Base-by-base conservation (phyloP, 306 rosid species). In the Quercus rubra region DNA sequence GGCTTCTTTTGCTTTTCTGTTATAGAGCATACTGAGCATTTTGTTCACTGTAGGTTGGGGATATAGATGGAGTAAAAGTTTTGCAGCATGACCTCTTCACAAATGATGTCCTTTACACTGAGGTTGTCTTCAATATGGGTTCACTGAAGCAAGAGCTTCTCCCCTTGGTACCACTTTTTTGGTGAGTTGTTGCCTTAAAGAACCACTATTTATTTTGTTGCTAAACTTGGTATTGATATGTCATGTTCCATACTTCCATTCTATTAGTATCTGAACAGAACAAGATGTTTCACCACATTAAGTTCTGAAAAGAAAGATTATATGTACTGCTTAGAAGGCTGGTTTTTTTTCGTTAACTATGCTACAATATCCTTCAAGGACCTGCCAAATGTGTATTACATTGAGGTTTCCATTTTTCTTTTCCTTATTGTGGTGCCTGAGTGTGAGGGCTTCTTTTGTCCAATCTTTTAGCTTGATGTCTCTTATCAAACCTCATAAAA, bases 11-110 rank as follows among this genome's bases (percentile, higher is more conserved):
- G 61, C 73, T 71, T 85, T 70, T 54, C 43, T 52, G 46, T 70
- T 57, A 38, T 74, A 55, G 71, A 71, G 64, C 76, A 76, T 75
- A 52, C 79, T 70, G 52, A 71, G 49, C 46, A 68, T 38, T 69
- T 78, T 88, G 81, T 77, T 70, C 74, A 85, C 77, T 90, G 86
- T 82, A 92, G 99, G 85, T 91, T 21, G 92, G 94, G 46, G 83
- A 93, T 82, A 83, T 91, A 87, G 89, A 89, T 76, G 99, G 97
- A 79, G 98, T 91, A 57, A 90, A 89, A 80, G 93, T 90, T 81
- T 81, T 95, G 88, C 84, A 84, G 86, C 99, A 95, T 85, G 99
- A 93, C 82, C 98, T 95, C 81, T 95, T 95, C 84, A 95, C 99
- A 80, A 95, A 93, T 85, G 99, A 93, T 79, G 97, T 95, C 56